phyloP scores from a whole-genome alignment of 768 basidiomycete genomes.

The Lactarius hengduanensis region DNA sequence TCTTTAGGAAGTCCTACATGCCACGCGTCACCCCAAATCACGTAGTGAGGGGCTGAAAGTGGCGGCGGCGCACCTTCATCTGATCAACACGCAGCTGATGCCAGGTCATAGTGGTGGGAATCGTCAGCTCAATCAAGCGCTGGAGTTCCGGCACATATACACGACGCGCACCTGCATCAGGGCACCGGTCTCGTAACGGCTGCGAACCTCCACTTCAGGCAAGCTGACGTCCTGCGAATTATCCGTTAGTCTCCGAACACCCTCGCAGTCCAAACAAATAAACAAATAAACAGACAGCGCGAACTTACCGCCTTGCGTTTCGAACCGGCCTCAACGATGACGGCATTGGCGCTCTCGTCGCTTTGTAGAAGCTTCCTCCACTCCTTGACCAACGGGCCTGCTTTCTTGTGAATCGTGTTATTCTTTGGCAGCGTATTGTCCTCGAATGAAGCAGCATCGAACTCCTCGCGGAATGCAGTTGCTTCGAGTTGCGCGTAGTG shows the following conservation, averaged over 20 bases:
- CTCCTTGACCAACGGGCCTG: slow-evolving; percentile 60
- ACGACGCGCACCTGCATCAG: slow-evolving; percentile 57
- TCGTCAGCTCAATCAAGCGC: slow-evolving; percentile 15
- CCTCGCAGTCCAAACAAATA: not conserved
- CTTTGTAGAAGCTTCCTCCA: slow-evolving; percentile 66
- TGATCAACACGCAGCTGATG: slow-evolving; percentile 72
- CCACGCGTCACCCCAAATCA: slow-evolving; percentile 21
- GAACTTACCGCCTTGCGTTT: slow-evolving; percentile 73
- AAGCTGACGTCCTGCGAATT: slow-evolving; percentile 54
- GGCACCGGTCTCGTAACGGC: slow-evolving; percentile 55
- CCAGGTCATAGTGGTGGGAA: not conserved
- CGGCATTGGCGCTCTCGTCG: slow-evolving; percentile 61
- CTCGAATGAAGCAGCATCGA: slow-evolving; percentile 70
- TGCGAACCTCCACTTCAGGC: slow-evolving; percentile 72
- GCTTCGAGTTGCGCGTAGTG: slow-evolving; percentile 92
- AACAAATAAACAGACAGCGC: not conserved
- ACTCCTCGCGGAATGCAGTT: slow-evolving; percentile 89
- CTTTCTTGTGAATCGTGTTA: slow-evolving; percentile 69
- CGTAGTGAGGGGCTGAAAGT: slow-evolving; percentile 2
- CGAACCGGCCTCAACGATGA: slow-evolving; percentile 47
- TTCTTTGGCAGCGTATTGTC: slow-evolving; percentile 80
- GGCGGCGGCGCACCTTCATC: slow-evolving; percentile 56
- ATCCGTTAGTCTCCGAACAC: slow-evolving; percentile 1
- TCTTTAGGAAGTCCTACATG: slow-evolving; percentile 66
- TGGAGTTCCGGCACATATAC: slow-evolving; percentile 7